Conservation (phyloP, 2,329 filamentous ascomycete genomes). For the Pseudocercospora fijiensis region DNA sequence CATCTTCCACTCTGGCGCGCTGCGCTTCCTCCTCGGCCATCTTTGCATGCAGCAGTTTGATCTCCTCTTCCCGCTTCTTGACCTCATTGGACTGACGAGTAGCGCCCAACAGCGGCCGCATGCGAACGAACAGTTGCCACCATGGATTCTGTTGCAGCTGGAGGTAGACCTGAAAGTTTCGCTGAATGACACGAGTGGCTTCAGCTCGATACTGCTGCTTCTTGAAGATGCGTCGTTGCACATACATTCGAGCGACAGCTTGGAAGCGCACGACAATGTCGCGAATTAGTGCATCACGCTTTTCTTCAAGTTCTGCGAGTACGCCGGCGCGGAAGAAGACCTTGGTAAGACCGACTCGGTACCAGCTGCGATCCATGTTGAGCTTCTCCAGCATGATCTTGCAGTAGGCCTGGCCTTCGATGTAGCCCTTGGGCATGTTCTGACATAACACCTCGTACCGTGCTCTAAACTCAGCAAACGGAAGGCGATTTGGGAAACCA, state of each 20-base stretch:
- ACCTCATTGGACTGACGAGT: constrained; percentile 91
- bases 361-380: constrained; percentile 78
- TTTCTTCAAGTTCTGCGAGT: constrained; percentile 92
- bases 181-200: constrained; percentile 89
- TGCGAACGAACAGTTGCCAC: constrained; percentile 93
- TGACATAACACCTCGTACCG: constrained; percentile 92
- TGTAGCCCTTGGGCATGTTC: constrained; percentile 82
- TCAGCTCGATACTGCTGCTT: constrained; percentile 94
- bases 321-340: constrained; percentile 98
- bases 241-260: constrained; percentile 84
- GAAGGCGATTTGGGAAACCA: constrained; percentile 89
- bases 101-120: constrained; percentile 91
- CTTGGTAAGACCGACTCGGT: constrained; percentile 91
- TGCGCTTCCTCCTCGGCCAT: constrained; percentile 74
- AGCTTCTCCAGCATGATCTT: constrained; percentile 87
- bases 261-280: constrained; percentile 95
- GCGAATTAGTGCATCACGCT: constrained; percentile 85
- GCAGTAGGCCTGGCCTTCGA: constrained; percentile 85
- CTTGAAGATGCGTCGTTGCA: constrained; percentile 81
- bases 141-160: constrained; percentile 89
- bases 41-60: constrained; percentile 79
- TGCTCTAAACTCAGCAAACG: constrained; percentile 90
- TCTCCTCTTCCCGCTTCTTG: constrained; percentile 91
- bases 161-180: constrained; percentile 89
- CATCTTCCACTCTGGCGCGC: constrained; percentile 81